phyloP scores from a whole-genome alignment of 371 early-diverging fungal species.

The Umbelopsis sp. region DNA sequence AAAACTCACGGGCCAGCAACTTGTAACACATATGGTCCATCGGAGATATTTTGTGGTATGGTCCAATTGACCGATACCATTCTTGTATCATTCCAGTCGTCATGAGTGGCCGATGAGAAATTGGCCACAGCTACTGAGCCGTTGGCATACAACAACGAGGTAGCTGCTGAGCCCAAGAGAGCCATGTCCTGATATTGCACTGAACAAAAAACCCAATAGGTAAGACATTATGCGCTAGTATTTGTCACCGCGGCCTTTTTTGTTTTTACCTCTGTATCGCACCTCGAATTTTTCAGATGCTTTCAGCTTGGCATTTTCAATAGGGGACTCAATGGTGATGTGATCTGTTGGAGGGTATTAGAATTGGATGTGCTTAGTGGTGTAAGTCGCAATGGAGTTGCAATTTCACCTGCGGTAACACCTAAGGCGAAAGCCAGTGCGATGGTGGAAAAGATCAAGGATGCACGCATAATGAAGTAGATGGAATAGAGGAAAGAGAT shows the following conservation, averaged over 20 bases:
- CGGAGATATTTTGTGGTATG: slow-evolving; percentile 32
- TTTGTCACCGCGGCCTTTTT: background rate
- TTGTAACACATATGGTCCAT: slow-evolving; percentile 32
- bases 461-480: background rate
- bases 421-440: background rate
- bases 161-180: slow-evolving; percentile 29
- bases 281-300: slow-evolving; percentile 32
- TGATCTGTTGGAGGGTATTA: slow-evolving; percentile 23
- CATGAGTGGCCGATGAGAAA: slow-evolving; percentile 28
- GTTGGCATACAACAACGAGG: slow-evolving; percentile 22
- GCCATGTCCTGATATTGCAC: slow-evolving; percentile 47
- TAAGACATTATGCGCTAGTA: background rate
- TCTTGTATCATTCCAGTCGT: background rate
- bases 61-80: slow-evolving; percentile 30
- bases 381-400: background rate
- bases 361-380: background rate
- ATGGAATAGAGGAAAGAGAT: background rate
- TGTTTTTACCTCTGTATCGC: slow-evolving; percentile 32
- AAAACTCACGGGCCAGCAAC: slow-evolving; percentile 41
- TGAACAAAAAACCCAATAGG: slow-evolving; percentile 4
- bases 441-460: background rate
- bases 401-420: background rate
- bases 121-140: slow-evolving; percentile 22
- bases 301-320: slow-evolving; percentile 21
- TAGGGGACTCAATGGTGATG: slow-evolving; percentile 34